Conservation (phyloP, 108 stramenopile genomes). For the Pseudonitzschia pungens region DNA sequence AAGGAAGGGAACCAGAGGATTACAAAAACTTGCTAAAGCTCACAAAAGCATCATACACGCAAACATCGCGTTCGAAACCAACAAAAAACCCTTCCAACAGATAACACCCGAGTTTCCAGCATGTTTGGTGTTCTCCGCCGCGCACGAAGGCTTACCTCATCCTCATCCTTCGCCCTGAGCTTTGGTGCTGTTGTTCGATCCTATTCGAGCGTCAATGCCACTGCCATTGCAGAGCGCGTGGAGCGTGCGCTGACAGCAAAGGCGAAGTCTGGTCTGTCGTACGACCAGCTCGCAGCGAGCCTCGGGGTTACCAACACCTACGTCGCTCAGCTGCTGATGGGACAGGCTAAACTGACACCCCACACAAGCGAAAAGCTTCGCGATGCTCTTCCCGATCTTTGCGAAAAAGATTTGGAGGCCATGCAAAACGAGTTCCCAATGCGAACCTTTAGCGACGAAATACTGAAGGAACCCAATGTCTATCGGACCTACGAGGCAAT, state of each 20-base stretch:
- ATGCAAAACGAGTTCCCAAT: slow-evolving; percentile 55
- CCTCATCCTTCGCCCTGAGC: neutral
- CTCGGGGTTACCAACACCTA: slow-evolving; percentile 77
- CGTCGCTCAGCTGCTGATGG: slow-evolving; percentile 62
- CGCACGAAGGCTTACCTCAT: neutral
- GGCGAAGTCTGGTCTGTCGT: slow-evolving; percentile 40
- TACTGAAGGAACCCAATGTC: slow-evolving; percentile 71
- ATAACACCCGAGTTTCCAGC: neutral
- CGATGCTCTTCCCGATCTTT: slow-evolving; percentile 48
- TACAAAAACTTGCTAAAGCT: too few relatives aligned
- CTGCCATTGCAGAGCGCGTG: slow-evolving; percentile 44
- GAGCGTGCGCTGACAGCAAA: slow-evolving; percentile 54
- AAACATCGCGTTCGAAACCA: too few relatives aligned
- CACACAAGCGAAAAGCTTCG: slow-evolving; percentile 49
- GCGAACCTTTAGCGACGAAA: slow-evolving; percentile 54
- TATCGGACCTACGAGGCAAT: slow-evolving; percentile 75
- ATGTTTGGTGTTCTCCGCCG: neutral
- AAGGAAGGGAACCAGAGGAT: too few relatives aligned
- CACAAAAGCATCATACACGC: neutral
- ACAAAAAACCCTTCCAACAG: neutral
- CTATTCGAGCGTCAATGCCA: slow-evolving; percentile 1
- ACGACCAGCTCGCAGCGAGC: slow-evolving; percentile 55
- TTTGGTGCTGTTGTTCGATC: neutral
- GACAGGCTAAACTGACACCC: slow-evolving; percentile 63
- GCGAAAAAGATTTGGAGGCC: slow-evolving; percentile 44